Evolutionary conservation across 164 flowering plant species (phyloP), one percentile per base, ranked within the genome.

Genomic region (Vitis labrusca): DNA sequence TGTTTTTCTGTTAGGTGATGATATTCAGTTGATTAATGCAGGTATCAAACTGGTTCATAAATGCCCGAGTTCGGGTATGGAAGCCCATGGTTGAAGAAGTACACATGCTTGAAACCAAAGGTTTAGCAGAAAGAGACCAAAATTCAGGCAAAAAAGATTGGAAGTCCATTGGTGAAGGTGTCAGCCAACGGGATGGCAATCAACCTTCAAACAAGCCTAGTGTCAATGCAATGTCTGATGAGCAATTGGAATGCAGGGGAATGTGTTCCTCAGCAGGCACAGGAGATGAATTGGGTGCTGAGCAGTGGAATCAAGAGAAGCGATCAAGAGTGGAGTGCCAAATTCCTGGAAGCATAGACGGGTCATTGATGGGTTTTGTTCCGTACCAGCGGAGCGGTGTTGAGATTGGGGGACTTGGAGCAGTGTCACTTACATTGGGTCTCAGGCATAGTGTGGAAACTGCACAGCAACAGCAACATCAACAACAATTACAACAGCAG

Each of bases 1-100:
- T 37, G 5, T 3, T 37, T 37, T 37, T 37, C 1, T 37, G 44
- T 37, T 37, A 37, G 44, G 44, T 37, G 44, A 37, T 37, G 44
- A 37, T 37, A 0, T 37, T 48, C 5, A 54, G 50, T 11, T 72
- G 49, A 16, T 44, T 10, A n/a, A 61, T 71, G 65, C 65, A 92
- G 97, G 98, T 93, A 2, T 93, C 98, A 4, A 93, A 93, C 75
- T 93, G 98, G 98, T 93, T 93, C 73, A 93, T 93, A 73, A 93
- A 93, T 76, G 98, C 98, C 3, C 83, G 98, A 14, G 98, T 93
- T 2, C 86, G 98, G 3, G 79, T 93, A 1, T 93, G 98, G 98
- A 93, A 93, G 77, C 98, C 98, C 13, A 93, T 93, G 98, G 97
- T 93, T 49, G 98, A 93, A 73, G 98, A 93, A 74, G 88, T 93